Conservation (phyloP, 805 yeast species). For the Ogataea pignaliae region DNA sequence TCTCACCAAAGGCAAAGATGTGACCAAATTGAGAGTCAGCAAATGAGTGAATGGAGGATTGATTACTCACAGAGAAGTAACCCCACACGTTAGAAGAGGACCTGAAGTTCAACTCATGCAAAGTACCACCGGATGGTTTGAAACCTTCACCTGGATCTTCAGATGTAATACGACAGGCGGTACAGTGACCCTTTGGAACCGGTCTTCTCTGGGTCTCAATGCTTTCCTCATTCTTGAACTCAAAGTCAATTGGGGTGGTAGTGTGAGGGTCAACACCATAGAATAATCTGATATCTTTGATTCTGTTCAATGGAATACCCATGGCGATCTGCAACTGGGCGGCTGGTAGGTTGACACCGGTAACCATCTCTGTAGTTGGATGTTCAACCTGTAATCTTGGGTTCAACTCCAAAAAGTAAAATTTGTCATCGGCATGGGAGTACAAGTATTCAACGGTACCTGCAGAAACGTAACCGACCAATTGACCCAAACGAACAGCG, state of each 20-base stretch:
- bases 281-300: slow-evolving; percentile 84
- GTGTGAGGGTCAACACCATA: slow-evolving; percentile 97
- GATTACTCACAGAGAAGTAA: slow-evolving; percentile 94
- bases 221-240: slow-evolving; percentile 69
- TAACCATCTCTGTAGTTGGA: slow-evolving; percentile 99
- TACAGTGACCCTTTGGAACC: slow-evolving; percentile 95
- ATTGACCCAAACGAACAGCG: slow-evolving; percentile 92
- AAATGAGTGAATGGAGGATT: slow-evolving; percentile 95
- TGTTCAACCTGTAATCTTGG: slow-evolving; percentile 99
- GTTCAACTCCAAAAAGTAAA: slow-evolving; percentile 92
- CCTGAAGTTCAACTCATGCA: slow-evolving; percentile 94
- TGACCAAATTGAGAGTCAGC: slow-evolving; percentile 99
- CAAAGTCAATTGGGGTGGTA: slow-evolving; percentile 84
- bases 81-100: slow-evolving; percentile 99
- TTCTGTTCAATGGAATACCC: slow-evolving; percentile 98
- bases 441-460: slow-evolving; percentile 98
- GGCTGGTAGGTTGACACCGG: slow-evolving; percentile 97
- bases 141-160: slow-evolving; percentile 99
- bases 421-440: slow-evolving; percentile 89
- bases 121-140: slow-evolving; percentile 96
- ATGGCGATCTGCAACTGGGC: slow-evolving; percentile 98
- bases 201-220: slow-evolving; percentile 85
- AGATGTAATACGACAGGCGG: slow-evolving; percentile 98
- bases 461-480: slow-evolving; percentile 98
- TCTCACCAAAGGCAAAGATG: slow-evolving; percentile 98